Percentiles rank a stretch among this genome's conserved stretches.
phyloP scores from a whole-genome alignment of 768 basidiomycete genomes.

The Hydnomerulius pinastri region DNA sequence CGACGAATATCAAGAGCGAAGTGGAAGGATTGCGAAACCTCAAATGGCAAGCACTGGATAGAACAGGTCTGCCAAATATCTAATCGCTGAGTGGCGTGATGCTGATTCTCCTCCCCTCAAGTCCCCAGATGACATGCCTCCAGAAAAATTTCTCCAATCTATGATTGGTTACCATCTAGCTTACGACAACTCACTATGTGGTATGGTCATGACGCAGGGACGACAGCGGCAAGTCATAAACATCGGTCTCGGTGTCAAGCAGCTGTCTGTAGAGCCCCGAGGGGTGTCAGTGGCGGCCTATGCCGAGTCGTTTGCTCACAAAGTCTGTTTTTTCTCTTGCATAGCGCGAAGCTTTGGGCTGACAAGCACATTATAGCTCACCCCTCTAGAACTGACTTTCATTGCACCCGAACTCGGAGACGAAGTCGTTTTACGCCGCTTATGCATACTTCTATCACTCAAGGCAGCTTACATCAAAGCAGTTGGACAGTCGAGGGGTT shows the following conservation, averaged over 20 bases:
- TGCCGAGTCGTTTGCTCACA: constrained; percentile 73
- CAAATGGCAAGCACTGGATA: constrained; percentile 78
- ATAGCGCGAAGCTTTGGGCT: neutral
- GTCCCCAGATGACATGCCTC: constrained; percentile 61
- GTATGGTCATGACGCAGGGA: constrained; percentile 88
- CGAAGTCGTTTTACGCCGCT: constrained; percentile 67
- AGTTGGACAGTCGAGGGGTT: constrained; percentile 77
- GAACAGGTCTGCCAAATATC: constrained; percentile 57
- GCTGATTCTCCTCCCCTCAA: constrained; percentile 21
- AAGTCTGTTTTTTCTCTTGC: constrained; percentile 45
- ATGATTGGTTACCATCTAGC: constrained; percentile 82
- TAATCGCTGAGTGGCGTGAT: constrained; percentile 1
- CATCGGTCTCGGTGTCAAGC: constrained; percentile 79
- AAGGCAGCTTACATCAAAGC: constrained; percentile 85
- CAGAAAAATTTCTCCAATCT: constrained; percentile 64
- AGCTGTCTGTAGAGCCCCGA: constrained; percentile 61
- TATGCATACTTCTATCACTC: constrained; percentile 76
- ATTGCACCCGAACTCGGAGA: constrained; percentile 54
- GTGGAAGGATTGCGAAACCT: constrained; percentile 65
- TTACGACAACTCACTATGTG: constrained; percentile 67
- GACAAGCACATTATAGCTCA: constrained; percentile 36
- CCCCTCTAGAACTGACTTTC: constrained; percentile 52
- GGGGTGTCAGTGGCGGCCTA: constrained; percentile 63
- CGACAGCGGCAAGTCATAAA: constrained; percentile 73
- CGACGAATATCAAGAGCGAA: constrained; percentile 73